phyloP scores from a whole-genome alignment of 2,329 filamentous ascomycete species.

The Colletotrichum tamarilloi region DNA sequence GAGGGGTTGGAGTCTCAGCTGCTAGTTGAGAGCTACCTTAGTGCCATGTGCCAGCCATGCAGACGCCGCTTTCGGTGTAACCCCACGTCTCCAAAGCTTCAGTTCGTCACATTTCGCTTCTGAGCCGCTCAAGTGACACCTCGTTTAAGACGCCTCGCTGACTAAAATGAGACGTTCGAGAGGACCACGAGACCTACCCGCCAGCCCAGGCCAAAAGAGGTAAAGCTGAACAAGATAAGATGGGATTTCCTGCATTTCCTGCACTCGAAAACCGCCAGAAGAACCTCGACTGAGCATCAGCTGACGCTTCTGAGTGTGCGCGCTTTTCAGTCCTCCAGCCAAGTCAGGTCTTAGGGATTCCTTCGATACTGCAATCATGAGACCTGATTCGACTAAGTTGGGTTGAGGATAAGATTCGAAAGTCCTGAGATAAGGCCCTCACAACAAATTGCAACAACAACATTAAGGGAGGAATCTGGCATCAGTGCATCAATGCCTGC shows the following conservation, averaged over 20 bases:
- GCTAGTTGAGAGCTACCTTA: background rate
- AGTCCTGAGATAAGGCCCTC: rapidly evolving
- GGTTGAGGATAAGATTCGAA: background rate
- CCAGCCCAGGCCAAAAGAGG: background rate
- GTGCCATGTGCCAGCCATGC: constrained; percentile 21
- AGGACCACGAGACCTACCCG: background rate
- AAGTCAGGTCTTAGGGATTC: background rate
- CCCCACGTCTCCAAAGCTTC: background rate
- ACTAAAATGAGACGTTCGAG: background rate
- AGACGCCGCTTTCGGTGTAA: constrained; percentile 18
- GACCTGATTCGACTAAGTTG: background rate
- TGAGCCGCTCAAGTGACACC: constrained; percentile 1
- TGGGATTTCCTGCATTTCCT: background rate
- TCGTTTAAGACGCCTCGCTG: background rate
- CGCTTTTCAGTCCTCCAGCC: background rate
- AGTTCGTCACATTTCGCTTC: background rate
- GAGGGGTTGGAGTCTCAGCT: constrained; percentile 22
- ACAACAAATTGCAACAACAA: background rate
- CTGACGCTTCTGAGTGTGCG: background rate
- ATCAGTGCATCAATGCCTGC: too few relatives aligned
- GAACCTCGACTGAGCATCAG: background rate
- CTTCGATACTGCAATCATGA: background rate
- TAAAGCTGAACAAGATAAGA: background rate
- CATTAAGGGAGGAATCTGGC: too few relatives aligned
- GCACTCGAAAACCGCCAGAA: background rate